Evolutionary conservation across 176 grass and related monocot species (phyloP).

Genomic region (Zoysia japonica): DNA sequence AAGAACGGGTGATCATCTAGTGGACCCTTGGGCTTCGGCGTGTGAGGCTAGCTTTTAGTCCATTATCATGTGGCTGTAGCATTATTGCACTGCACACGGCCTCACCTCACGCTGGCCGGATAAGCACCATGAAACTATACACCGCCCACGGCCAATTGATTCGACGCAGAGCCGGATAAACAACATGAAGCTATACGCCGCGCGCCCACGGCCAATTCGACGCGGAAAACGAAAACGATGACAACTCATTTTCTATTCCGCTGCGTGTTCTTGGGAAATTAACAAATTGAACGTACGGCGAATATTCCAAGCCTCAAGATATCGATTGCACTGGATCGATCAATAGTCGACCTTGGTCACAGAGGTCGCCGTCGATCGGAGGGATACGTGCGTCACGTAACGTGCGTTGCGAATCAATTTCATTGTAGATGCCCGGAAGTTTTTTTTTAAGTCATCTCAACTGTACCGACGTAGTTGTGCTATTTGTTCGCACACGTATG

Average conservation of each 20-base stretch:
- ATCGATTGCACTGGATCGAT: not conserved
- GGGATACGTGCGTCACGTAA: not conserved
- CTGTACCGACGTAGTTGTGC: too few species aligned
- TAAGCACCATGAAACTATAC: not conserved
- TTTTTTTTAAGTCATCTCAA: too few species aligned
- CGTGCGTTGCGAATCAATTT: too few species aligned
- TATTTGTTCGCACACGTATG: too few species aligned
- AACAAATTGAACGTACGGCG: conserved; percentile 3
- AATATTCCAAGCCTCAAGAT: not conserved
- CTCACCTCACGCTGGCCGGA: not conserved
- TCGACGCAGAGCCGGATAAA: too few species aligned
- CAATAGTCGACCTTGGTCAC: not conserved
- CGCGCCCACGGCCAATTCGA: not conserved
- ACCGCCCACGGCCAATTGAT: too few species aligned
- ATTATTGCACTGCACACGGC: too few species aligned
- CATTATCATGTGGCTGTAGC: too few species aligned
- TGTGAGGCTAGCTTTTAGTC: too few species aligned
- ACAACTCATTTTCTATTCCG: not conserved
- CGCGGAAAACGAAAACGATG: not conserved
- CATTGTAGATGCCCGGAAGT: too few species aligned
- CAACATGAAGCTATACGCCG: not conserved
- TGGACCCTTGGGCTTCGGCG: too few species aligned
- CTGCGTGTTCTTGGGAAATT: conserved; percentile 6
- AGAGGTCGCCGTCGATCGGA: not conserved
- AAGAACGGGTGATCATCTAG: too few species aligned